phyloP scores from a whole-genome alignment of 2,329 filamentous ascomycete species.

The Coniochaeta sp. region DNA sequence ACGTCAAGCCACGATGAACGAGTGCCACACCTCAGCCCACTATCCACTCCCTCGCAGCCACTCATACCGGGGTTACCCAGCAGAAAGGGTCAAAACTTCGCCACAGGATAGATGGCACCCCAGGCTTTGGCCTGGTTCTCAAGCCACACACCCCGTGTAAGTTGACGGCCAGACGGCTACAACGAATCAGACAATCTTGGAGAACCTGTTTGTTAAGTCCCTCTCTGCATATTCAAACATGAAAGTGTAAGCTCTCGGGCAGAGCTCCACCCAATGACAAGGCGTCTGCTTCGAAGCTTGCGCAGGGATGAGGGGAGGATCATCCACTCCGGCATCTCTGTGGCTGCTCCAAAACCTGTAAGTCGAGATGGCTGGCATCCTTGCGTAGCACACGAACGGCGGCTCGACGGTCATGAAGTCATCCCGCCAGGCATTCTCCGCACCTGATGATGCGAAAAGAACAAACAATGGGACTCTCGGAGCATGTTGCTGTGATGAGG shows the following conservation, averaged over 20 bases:
- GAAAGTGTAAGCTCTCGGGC: background rate
- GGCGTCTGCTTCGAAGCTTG: background rate
- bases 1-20: background rate
- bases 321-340: background rate
- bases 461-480: background rate
- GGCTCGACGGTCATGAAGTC: background rate
- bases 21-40: background rate
- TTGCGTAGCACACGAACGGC: background rate
- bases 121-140: background rate
- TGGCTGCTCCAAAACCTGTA: conserved; percentile 2
- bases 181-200: background rate
- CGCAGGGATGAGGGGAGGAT: background rate
- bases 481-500: background rate
- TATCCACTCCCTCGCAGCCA: background rate
- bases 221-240: background rate
- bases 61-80: background rate
- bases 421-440: background rate
- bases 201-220: conserved; percentile 2
- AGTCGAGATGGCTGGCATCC: background rate
- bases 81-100: background rate
- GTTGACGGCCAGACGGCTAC: background rate
- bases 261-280: background rate
- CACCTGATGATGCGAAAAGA: background rate
- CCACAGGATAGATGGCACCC: background rate
- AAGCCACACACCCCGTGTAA: background rate